phyloP scores from a whole-genome alignment of 108 stramenopile genomes.

The Nannochloropsis oceanica region DNA sequence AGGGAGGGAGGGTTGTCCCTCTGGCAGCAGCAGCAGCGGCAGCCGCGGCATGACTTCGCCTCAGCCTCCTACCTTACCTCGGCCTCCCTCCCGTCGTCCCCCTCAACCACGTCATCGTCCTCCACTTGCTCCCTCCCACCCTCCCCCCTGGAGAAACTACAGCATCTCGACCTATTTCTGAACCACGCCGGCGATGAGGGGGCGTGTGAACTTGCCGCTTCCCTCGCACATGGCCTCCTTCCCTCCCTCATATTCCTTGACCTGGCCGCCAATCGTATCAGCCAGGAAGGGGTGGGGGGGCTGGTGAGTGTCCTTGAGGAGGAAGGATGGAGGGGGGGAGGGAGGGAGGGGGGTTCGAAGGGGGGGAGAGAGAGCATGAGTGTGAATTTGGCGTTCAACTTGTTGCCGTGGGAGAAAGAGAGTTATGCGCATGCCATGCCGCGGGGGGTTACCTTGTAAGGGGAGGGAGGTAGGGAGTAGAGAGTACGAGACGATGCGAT shows the following conservation, averaged over 20 bases:
- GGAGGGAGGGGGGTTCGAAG: background rate
- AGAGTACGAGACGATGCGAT: background rate
- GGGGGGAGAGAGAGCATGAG: too few species aligned
- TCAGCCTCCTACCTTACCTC: background rate
- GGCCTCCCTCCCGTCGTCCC: background rate
- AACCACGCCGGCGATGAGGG: background rate
- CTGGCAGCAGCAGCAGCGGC: background rate
- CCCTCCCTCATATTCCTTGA: background rate
- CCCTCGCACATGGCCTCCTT: background rate
- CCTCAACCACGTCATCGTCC: background rate
- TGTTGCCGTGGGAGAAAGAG: background rate
- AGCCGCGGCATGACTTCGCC: background rate
- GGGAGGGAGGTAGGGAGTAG: background rate
- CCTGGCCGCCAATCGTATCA: background rate
- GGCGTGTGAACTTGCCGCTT: background rate
- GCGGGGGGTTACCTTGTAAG: background rate
- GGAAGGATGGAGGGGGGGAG: background rate
- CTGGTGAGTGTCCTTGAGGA: background rate
- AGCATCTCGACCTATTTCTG: background rate
- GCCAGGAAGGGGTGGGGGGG: background rate
- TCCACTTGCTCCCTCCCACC: background rate
- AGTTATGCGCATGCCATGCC: background rate
- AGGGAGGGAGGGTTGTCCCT: background rate
- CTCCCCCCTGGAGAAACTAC: background rate
- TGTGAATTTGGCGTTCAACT: background rate